Conservation (phyloP, 2,329 filamentous ascomycete genomes). For the Hypoxylon rubiginosum region DNA sequence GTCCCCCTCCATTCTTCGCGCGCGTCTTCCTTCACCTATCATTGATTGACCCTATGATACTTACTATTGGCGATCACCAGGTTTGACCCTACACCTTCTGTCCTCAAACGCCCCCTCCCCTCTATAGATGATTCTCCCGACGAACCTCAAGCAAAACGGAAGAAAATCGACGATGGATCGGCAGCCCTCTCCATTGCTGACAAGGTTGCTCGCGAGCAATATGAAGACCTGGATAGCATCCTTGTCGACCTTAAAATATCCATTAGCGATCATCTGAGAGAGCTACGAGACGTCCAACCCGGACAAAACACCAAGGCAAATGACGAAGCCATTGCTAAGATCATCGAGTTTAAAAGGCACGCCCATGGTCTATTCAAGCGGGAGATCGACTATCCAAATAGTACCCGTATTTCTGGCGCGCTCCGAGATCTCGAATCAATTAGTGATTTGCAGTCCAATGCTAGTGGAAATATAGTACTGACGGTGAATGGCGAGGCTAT, state of each 20-base stretch:
- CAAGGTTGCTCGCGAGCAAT: slow-evolving; percentile 65
- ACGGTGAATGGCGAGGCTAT: slow-evolving; percentile 83
- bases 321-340: slow-evolving; percentile 58
- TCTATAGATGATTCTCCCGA: slow-evolving; percentile 57
- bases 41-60: slow-evolving; percentile 47
- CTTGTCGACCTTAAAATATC: slow-evolving; percentile 68
- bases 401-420: slow-evolving; percentile 53
- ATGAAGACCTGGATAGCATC: slow-evolving; percentile 74
- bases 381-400: slow-evolving; percentile 67
- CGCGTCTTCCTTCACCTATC: not conserved
- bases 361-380: slow-evolving; percentile 73
- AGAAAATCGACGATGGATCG: slow-evolving; percentile 65
- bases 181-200: slow-evolving; percentile 63
- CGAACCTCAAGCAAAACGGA: slow-evolving; percentile 71
- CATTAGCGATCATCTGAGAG: slow-evolving; percentile 62
- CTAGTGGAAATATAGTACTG: slow-evolving; percentile 71
- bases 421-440: slow-evolving; percentile 55
- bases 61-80: slow-evolving; percentile 54
- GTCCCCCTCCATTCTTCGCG: not conserved
- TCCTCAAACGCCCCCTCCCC: slow-evolving; percentile 67
- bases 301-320: slow-evolving; percentile 46
- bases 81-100: slow-evolving; percentile 66
- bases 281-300: slow-evolving; percentile 53
- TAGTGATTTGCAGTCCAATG: slow-evolving; percentile 56
- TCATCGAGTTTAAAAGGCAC: slow-evolving; percentile 71